These are phyloP conservation scores for Quercus cerris DNA, from an alignment of 306 rosid species.

Conservation along the genomic window DNA sequence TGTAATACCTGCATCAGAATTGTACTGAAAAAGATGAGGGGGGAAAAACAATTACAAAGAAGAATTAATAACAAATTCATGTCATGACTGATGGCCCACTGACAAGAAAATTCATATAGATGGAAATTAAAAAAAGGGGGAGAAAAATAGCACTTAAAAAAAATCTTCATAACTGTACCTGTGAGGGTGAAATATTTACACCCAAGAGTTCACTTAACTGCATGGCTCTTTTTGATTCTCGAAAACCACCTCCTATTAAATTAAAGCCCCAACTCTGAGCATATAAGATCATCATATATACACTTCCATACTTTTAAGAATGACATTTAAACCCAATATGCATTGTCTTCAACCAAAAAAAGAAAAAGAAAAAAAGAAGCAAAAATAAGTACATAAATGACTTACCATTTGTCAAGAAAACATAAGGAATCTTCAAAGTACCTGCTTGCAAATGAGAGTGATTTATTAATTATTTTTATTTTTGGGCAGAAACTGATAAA, in stretches of 20 bases:
- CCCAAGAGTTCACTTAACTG: conserved; percentile 69
- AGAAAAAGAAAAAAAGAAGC: background rate
- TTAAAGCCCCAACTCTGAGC: background rate
- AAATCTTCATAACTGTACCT: conserved; percentile 41
- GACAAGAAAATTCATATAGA: background rate
- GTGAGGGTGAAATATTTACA: conserved; percentile 59
- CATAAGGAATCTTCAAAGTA: conserved; percentile 51
- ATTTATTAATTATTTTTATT: background rate
- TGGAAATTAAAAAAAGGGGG: background rate
- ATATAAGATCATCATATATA: background rate
- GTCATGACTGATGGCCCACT: background rate
- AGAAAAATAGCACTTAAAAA: conserved; percentile 3
- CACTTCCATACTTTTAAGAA: background rate
- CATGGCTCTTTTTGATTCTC: conserved; percentile 78
- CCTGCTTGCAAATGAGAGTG: conserved; percentile 44
- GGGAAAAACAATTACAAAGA: background rate
- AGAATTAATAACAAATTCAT: background rate
- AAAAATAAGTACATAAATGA: conserved; percentile 4
- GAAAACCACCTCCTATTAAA: conserved; percentile 77
- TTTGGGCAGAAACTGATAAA: background rate
- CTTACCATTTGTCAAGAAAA: conserved; percentile 88
- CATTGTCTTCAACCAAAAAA: background rate
- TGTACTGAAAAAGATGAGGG: background rate
- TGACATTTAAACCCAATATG: background rate
- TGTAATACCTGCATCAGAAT: conserved; percentile 67